Conservation (phyloP, 345 rosid species). For the Linum lewisii region DNA sequence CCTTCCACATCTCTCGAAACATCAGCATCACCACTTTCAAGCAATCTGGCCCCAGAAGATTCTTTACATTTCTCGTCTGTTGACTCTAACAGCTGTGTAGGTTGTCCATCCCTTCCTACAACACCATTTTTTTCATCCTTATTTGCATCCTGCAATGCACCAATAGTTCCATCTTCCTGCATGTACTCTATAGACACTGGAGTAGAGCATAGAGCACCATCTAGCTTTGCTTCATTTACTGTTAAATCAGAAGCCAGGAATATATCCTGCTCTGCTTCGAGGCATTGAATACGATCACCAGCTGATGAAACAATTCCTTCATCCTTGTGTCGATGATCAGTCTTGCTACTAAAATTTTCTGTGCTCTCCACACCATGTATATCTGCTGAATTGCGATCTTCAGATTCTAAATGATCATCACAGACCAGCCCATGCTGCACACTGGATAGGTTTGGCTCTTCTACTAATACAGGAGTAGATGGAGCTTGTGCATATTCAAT, state of each 20-base stretch:
- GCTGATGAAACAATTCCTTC: slow-evolving; percentile 21
- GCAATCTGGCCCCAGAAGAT: slow-evolving; percentile 3
- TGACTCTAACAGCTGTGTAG: slow-evolving; percentile 15
- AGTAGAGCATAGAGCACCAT: slow-evolving; percentile 19
- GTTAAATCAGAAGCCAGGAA: slow-evolving; percentile 19
- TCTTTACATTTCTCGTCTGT: slow-evolving; percentile 15
- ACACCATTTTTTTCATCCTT: slow-evolving; percentile 28
- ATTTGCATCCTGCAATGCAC: slow-evolving; percentile 24
- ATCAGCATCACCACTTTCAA: slow-evolving; percentile 25
- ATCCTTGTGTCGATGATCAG: slow-evolving; percentile 21
- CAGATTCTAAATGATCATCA: slow-evolving; percentile 65
- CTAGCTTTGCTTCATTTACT: slow-evolving; percentile 16
- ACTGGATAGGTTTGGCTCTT: slow-evolving; percentile 57
- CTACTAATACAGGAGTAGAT: slow-evolving; percentile 76
- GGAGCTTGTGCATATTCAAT: slow-evolving; percentile 81
- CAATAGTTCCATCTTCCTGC: slow-evolving; percentile 23
- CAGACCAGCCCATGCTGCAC: slow-evolving; percentile 51
- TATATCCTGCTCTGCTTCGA: slow-evolving; percentile 27
- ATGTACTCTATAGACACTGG: slow-evolving; percentile 21
- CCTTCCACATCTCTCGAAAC: slow-evolving; percentile 16
- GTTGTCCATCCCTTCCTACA: slow-evolving; percentile 8
- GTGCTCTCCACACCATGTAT: slow-evolving; percentile 23
- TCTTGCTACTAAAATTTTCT: slow-evolving; percentile 23
- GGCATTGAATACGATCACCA: slow-evolving; percentile 17
- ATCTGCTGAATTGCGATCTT: slow-evolving; percentile 33